Evolutionary conservation across 2,329 filamentous ascomycete species (phyloP).

Genomic region (Fusarium sp.): DNA sequence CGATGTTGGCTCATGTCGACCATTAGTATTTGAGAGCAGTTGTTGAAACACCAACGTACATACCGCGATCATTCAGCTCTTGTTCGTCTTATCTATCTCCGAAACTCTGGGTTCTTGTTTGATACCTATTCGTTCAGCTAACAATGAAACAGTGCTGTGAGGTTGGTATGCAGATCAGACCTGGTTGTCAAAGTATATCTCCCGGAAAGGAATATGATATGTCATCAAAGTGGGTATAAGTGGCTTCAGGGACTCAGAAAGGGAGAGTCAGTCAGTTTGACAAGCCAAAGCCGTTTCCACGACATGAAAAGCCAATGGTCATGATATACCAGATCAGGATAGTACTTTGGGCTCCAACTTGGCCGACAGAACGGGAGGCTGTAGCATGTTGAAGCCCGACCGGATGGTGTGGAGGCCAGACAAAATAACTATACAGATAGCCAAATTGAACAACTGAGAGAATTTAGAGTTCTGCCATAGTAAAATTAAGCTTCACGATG

Average conservation of each 20-base stretch:
- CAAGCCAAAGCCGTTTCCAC: not conserved
- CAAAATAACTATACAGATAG: not conserved
- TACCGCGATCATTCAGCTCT: not conserved
- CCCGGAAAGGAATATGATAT: not conserved
- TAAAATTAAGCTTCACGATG: not conserved
- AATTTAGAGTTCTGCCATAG: not conserved
- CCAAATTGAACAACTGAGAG: not conserved
- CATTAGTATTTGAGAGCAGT: not conserved
- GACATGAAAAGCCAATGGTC: not conserved
- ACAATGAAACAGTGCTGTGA: not conserved
- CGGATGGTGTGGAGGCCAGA: not conserved
- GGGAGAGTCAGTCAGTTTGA: not conserved
- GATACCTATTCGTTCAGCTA: not conserved
- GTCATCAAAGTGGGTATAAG: not conserved
- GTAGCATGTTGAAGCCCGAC: not conserved
- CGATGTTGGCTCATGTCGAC: constrained; percentile 12
- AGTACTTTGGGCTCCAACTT: not conserved
- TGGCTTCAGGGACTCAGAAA: not conserved
- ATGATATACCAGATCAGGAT: not conserved
- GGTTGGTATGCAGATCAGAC: constrained; percentile 30
- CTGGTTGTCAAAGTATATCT: constrained; percentile 3
- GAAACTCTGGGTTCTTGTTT: constrained; percentile 12
- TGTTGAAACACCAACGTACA: constrained; percentile 1
- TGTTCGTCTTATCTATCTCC: not conserved
- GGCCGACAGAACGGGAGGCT: not conserved